phyloP scores from a whole-genome alignment of 257 asterid species.

The Paraleonurus japonicus region DNA sequence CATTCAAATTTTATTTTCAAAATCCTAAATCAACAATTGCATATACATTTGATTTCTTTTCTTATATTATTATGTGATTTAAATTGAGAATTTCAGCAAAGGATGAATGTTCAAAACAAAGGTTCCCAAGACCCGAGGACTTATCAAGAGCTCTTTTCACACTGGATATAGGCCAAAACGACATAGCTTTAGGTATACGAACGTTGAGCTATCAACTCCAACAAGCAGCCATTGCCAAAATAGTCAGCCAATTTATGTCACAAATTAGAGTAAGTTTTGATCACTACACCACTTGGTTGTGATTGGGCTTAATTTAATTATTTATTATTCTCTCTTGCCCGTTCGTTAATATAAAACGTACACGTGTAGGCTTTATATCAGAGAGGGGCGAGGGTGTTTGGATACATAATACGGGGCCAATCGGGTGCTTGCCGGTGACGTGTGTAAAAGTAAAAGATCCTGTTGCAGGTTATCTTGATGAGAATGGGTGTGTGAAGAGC shows the following conservation, averaged over 20 bases:
- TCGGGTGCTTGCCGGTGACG: conserved; percentile 54
- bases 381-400: not conserved
- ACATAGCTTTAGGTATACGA: conserved; percentile 37
- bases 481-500: conserved; percentile 51
- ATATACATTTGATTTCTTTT: not conserved
- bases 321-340: too few species aligned
- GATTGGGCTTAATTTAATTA: too few species aligned
- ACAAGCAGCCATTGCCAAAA: conserved; percentile 31
- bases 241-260: conserved; percentile 34
- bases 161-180: conserved; percentile 73
- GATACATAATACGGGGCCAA: conserved; percentile 46
- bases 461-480: conserved; percentile 43
- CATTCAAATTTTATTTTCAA: too few species aligned
- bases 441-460: conserved; percentile 37
- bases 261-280: conserved; percentile 48
- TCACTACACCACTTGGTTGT: not conserved
- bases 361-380: not conserved
- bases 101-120: conserved; percentile 17
- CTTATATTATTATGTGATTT: not conserved
- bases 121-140: conserved; percentile 47
- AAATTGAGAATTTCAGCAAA: not conserved
- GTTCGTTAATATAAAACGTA: not conserved
- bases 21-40: not conserved
- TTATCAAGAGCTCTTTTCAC: conserved; percentile 54
- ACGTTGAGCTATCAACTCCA: conserved; percentile 30